A percentile compares a stretch with the other conserved stretches of the same genome.
Conservation (phyloP, 169 alveolate genomes). For the Plasmodium berghei region DNA sequence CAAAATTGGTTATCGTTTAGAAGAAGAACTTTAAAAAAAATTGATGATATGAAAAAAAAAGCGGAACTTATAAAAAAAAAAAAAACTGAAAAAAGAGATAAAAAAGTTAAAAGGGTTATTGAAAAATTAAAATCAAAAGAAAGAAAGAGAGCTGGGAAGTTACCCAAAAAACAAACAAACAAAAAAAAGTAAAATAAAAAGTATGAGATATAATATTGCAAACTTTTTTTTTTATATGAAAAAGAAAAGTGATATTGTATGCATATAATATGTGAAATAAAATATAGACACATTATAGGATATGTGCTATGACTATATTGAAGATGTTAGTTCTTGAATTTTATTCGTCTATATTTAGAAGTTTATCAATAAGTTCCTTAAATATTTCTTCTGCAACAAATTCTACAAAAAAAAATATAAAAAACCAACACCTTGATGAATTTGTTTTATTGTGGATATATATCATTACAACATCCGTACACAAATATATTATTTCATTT, state of each 20-base stretch:
- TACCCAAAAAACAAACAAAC: not conserved
- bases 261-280: no score
- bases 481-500: not conserved
- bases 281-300: no score
- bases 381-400: no score
- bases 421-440: not conserved
- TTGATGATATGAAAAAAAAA: slow-evolving; percentile 74
- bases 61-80: slow-evolving; percentile 63
- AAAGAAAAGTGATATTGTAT: no score
- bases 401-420: no score
- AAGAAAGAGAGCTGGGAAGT: not conserved
- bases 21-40: slow-evolving; percentile 68
- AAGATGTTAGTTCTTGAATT: no score
- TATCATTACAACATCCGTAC: no score
- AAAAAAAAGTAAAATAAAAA: not conserved
- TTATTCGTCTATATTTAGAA: no score
- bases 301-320: no score
- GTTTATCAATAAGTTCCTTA: no score
- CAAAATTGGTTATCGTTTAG: slow-evolving; percentile 69
- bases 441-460: not conserved
- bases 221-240: not conserved
- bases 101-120: slow-evolving; percentile 35
- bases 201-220: not conserved
- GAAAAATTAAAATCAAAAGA: slow-evolving; percentile 39
- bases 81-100: slow-evolving; percentile 58